Percentiles rank a stretch among this genome's conserved stretches.
These are phyloP conservation scores for Aureobasidium sp. DNA, from an alignment of 2,329 filamentous ascomycete species.

Conservation along the genomic window DNA sequence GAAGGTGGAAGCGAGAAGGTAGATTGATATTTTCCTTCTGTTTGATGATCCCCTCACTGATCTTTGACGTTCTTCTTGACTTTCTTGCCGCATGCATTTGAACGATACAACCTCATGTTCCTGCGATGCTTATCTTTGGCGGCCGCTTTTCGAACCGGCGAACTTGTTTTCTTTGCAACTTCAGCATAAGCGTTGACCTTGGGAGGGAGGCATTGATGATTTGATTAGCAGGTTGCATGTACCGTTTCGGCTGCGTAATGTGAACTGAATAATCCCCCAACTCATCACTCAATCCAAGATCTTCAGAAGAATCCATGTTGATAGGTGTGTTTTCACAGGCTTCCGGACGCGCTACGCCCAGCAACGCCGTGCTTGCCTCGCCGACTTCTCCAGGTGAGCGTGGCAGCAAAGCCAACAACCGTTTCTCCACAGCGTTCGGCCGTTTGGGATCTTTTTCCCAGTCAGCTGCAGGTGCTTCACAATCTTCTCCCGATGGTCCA, in stretches of 20 bases:
- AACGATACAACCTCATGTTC: neutral
- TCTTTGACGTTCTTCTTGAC: neutral
- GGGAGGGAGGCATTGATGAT: conserved; percentile 13
- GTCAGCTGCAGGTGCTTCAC: neutral
- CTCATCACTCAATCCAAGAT: neutral
- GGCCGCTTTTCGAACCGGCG: neutral
- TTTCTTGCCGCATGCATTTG: neutral
- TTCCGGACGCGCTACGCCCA: conserved; percentile 10
- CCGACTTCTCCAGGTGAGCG: conserved; percentile 1
- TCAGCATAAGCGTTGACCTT: conserved; percentile 16
- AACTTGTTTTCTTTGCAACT: conserved; percentile 1
- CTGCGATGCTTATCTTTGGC: neutral
- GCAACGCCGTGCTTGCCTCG: conserved; percentile 11
- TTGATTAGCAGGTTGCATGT: conserved; percentile 12
- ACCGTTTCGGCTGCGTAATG: conserved; percentile 13
- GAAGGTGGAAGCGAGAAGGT: conserved; percentile 69
- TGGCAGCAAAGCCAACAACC: conserved; percentile 16
- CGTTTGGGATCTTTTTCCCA: conserved; percentile 5
- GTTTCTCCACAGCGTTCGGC: conserved; percentile 12
- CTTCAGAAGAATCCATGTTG: conserved; percentile 15
- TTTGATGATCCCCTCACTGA: conserved; percentile 21
- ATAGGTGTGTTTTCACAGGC: conserved; percentile 12
- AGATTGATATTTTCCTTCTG: conserved; percentile 59
- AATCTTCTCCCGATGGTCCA: neutral
- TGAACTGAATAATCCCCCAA: conserved; percentile 10